Evolutionary conservation across 1,284 basidiomycete genomes (phyloP).

Genomic region (Ustanciosporium gigantosporum): DNA sequence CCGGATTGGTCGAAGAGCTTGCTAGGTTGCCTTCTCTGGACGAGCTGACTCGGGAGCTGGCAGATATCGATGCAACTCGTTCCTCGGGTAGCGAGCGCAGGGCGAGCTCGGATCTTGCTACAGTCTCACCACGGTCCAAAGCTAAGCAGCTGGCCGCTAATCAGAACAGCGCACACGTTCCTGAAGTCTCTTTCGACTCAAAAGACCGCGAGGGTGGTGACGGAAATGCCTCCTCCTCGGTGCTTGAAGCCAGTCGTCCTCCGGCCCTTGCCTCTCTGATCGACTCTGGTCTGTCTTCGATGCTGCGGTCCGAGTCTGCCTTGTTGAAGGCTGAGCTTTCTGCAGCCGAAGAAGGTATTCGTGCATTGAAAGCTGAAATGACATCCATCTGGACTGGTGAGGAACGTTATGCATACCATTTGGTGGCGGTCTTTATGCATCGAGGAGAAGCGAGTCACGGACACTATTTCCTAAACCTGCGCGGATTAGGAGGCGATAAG

Average conservation of each 20-base stretch:
- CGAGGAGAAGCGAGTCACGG: constrained; percentile 64
- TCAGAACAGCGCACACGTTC: too few species aligned
- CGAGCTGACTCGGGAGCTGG: constrained; percentile 15
- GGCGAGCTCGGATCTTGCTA: neutral
- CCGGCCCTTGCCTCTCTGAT: constrained; percentile 11
- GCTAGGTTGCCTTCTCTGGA: constrained; percentile 13
- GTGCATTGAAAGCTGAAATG: constrained; percentile 71
- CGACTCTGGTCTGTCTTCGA: constrained; percentile 8
- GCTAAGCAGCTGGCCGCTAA: neutral
- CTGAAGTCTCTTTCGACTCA: too few species aligned
- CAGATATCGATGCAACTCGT: constrained; percentile 13
- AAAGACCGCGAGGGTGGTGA: neutral
- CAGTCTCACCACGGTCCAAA: neutral
- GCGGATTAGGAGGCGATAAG: constrained; percentile 8
- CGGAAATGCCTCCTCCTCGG: neutral
- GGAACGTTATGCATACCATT: constrained; percentile 75
- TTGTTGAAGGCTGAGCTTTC: constrained; percentile 69
- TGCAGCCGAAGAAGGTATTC: constrained; percentile 64
- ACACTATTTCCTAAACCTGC: constrained; percentile 57
- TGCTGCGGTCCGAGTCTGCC: constrained; percentile 35
- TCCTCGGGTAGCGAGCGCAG: neutral
- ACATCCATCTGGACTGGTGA: constrained; percentile 78
- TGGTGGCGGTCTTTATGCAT: constrained; percentile 95
- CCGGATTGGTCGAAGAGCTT: constrained; percentile 21
- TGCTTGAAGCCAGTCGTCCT: neutral